These are phyloP conservation scores for Lachnellula hyalina DNA, from an alignment of 2,329 filamentous ascomycete species.

Conservation along the genomic window DNA sequence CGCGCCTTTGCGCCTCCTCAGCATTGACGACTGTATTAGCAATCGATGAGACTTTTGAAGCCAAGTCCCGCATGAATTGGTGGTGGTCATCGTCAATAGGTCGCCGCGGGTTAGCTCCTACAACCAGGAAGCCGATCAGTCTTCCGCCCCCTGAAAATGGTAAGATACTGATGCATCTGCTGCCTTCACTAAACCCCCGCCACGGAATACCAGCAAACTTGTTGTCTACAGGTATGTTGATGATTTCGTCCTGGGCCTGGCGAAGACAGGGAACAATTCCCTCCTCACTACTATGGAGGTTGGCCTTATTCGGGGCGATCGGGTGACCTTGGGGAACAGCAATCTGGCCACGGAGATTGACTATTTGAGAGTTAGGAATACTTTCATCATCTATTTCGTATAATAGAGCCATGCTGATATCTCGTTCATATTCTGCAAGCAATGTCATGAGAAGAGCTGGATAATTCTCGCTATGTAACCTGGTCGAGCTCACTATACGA, in stretches of 20 bases:
- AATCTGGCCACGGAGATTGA: slow-evolving; percentile 17
- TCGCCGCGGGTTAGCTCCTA: slow-evolving; percentile 25
- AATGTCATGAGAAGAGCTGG: slow-evolving; percentile 17
- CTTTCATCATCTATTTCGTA: slow-evolving; percentile 25
- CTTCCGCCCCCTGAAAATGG: slow-evolving; percentile 16
- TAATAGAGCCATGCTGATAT: slow-evolving; percentile 26
- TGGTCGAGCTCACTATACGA: slow-evolving; percentile 12
- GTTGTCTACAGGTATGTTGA: slow-evolving; percentile 19
- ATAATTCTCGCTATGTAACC: slow-evolving; percentile 8
- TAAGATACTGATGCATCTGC: slow-evolving; percentile 20
- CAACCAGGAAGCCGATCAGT: slow-evolving; percentile 22
- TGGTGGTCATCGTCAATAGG: slow-evolving; percentile 23
- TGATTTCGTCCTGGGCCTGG: slow-evolving; percentile 15
- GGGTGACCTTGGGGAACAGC: slow-evolving; percentile 22
- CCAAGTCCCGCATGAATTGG: slow-evolving; percentile 24
- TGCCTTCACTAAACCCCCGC: slow-evolving; percentile 21
- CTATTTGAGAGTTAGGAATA: slow-evolving; percentile 1
- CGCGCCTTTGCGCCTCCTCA: slow-evolving; percentile 19
- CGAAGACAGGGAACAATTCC: slow-evolving; percentile 22
- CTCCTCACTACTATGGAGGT: slow-evolving; percentile 15
- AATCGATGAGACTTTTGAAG: slow-evolving; percentile 21
- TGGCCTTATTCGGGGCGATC: slow-evolving; percentile 11
- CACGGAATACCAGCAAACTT: slow-evolving; percentile 22
- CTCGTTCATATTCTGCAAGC: slow-evolving; percentile 20
- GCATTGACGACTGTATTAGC: slow-evolving; percentile 19